A percentile compares a stretch with the other conserved stretches of the same genome.
Evolutionary conservation across 164 flowering plant genomes (phyloP).

Genomic region (Echeveria elegans): DNA sequence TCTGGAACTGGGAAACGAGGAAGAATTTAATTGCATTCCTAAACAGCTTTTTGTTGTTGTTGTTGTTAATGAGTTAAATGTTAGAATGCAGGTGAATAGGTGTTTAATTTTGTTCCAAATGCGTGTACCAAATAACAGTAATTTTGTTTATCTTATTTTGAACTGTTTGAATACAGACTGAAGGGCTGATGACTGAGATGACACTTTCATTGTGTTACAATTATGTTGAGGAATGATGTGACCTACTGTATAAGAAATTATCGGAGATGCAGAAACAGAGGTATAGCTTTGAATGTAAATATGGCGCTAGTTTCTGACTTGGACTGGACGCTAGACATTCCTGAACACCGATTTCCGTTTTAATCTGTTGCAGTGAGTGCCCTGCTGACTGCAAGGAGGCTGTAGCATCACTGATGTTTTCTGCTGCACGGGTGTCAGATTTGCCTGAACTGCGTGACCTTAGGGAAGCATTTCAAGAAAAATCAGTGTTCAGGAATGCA

Average conservation of each 20-base stretch:
- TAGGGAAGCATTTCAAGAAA: constrained; percentile 7
- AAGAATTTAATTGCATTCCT: too few species aligned
- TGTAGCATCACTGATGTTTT: constrained; percentile 9
- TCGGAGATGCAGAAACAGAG: constrained; percentile 46
- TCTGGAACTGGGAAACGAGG: too few species aligned
- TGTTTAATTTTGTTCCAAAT: too few species aligned
- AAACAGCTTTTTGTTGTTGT: too few species aligned
- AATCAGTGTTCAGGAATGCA: constrained; percentile 8
- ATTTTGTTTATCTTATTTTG: too few species aligned
- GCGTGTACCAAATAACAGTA: too few species aligned
- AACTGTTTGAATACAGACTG: constrained; percentile 44
- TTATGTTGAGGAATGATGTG: constrained; percentile 39
- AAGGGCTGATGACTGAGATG: constrained; percentile 39
- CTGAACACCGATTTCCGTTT: background rate
- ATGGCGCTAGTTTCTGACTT: background rate
- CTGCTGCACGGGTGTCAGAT: constrained; percentile 7
- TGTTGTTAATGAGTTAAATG: too few species aligned
- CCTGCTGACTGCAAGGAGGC: constrained; percentile 7
- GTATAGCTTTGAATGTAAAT: constrained; percentile 19
- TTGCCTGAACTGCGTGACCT: constrained; percentile 8
- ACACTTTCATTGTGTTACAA: constrained; percentile 33
- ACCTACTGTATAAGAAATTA: constrained; percentile 37
- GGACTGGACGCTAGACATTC: background rate
- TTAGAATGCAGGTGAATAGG: too few species aligned
- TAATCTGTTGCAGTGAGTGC: constrained; percentile 8